These are phyloP conservation scores for Kwoniella mangroviensis DNA, from an alignment of 768 basidiomycete species.

Conservation along the genomic window DNA sequence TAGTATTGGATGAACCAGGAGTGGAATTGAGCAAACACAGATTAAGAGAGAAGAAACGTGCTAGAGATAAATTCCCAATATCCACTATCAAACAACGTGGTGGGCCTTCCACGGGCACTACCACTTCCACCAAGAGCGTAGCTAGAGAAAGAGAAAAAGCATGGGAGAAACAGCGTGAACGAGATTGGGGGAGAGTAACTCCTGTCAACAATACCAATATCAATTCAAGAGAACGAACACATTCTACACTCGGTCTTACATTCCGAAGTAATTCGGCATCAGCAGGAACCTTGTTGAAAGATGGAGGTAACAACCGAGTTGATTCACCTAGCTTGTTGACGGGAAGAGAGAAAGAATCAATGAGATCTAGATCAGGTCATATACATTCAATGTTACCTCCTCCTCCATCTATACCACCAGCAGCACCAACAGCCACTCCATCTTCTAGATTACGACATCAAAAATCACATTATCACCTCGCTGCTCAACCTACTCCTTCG, in stretches of 20 bases:
- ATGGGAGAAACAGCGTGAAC: conserved; percentile 44
- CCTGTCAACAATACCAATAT: conserved; percentile 17
- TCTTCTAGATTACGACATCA: conserved; percentile 51
- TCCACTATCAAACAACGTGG: neutral
- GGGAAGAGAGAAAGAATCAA: conserved; percentile 24
- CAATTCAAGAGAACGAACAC: conserved; percentile 3
- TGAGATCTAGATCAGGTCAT: conserved; percentile 21
- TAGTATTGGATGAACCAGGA: conserved; percentile 49
- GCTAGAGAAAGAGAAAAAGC: conserved; percentile 26
- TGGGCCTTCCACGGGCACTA: neutral
- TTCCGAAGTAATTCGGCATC: conserved; percentile 42
- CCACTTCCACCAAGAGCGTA: conserved; percentile 7
- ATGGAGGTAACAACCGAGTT: neutral
- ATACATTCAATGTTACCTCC: conserved; percentile 21
- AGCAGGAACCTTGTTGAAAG: conserved; percentile 15
- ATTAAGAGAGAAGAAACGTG: conserved; percentile 27
- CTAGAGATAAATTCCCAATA: conserved; percentile 17
- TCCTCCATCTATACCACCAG: conserved; percentile 18
- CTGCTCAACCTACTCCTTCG: conserved; percentile 28
- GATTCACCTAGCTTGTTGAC: conserved; percentile 14
- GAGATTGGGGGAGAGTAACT: conserved; percentile 39
- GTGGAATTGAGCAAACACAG: conserved; percentile 46
- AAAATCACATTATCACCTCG: conserved; percentile 49
- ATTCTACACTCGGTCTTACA: conserved; percentile 19
- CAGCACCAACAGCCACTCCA: conserved; percentile 24